A percentile compares a stretch with the other conserved stretches of the same genome.
Conservation (phyloP, 2,329 filamentous ascomycete genomes). For the Penicillium sp. region DNA sequence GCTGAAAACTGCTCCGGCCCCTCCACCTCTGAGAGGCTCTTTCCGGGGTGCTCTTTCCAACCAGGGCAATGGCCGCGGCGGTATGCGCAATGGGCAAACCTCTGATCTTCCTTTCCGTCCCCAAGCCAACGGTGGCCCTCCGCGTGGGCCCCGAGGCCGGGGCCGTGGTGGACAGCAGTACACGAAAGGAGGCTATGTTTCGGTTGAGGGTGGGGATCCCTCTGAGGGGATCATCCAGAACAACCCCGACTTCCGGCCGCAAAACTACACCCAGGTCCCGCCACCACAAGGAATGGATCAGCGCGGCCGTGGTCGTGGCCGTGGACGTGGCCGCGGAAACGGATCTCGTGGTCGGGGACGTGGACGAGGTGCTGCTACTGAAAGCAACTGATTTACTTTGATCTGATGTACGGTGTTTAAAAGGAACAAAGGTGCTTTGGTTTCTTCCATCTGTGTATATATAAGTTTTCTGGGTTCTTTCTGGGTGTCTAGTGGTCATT, state of each 20-base stretch:
- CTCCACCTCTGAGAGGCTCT: conserved; percentile 61
- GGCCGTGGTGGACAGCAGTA: conserved; percentile 36
- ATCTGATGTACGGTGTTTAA: not conserved
- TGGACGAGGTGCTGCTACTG: conserved; percentile 31
- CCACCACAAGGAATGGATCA: conserved; percentile 48
- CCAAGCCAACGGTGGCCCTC: conserved; percentile 30
- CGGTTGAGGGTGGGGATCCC: conserved; percentile 55
- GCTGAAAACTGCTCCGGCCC: conserved; percentile 59
- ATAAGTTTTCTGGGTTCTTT: not conserved
- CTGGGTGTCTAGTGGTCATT: not conserved
- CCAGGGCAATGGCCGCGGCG: conserved; percentile 43
- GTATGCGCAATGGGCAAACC: conserved; percentile 28
- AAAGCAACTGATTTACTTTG: conserved; percentile 8
- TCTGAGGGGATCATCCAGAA: conserved; percentile 58
- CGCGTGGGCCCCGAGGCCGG: conserved; percentile 37
- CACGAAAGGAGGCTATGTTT: conserved; percentile 42
- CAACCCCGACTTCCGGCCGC: conserved; percentile 61
- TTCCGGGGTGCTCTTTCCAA: conserved; percentile 62
- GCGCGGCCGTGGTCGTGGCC: conserved; percentile 41
- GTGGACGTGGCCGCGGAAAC: conserved; percentile 42
- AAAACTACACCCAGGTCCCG: conserved; percentile 57
- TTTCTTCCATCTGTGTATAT: conserved; percentile 13
- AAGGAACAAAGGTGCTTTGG: not conserved
- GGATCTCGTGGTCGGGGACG: conserved; percentile 36
- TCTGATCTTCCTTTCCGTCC: conserved; percentile 38